Evolutionary conservation across 116 monocot species (phyloP).

Genomic region (Dioscorea cayenensis): DNA sequence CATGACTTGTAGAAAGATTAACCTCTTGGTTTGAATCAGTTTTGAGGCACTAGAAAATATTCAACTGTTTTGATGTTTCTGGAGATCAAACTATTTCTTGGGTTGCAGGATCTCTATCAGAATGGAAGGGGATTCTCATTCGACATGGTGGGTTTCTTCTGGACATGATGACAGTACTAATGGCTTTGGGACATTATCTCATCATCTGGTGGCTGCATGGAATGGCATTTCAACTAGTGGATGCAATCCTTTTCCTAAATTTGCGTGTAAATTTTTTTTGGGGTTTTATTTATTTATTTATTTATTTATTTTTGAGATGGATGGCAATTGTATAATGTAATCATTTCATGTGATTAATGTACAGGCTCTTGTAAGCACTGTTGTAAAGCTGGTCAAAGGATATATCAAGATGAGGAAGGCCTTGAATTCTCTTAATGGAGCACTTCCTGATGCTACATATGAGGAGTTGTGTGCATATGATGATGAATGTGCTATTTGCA

Average conservation of each 20-base stretch:
- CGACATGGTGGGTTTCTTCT: conserved; percentile 85
- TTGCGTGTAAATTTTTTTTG: conserved; percentile 57
- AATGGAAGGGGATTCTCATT: conserved; percentile 67
- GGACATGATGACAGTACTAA: conserved; percentile 69
- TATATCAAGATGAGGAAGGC: conserved; percentile 79
- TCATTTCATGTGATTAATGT: not conserved
- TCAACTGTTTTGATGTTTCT: not conserved
- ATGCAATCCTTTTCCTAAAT: conserved; percentile 83
- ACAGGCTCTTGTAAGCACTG: conserved; percentile 68
- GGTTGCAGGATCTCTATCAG: conserved; percentile 75
- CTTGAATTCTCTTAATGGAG: conserved; percentile 68
- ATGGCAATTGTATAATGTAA: not conserved
- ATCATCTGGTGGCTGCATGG: conserved; percentile 92
- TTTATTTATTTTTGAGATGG: not conserved
- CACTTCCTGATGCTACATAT: conserved; percentile 88
- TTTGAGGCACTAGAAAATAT: too few relatives aligned
- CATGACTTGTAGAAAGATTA: too few relatives aligned
- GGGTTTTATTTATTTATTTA: not conserved
- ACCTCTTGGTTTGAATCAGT: too few relatives aligned
- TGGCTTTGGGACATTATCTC: conserved; percentile 81
- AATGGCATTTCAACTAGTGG: conserved; percentile 86
- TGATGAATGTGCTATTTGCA: conserved; percentile 99
- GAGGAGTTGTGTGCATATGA: conserved; percentile 76
- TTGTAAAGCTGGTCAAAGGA: conserved; percentile 64
- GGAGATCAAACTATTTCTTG: not conserved